These are phyloP conservation scores for Brassica carinata DNA, from an alignment of 345 rosid species.

Conservation along the genomic window DNA sequence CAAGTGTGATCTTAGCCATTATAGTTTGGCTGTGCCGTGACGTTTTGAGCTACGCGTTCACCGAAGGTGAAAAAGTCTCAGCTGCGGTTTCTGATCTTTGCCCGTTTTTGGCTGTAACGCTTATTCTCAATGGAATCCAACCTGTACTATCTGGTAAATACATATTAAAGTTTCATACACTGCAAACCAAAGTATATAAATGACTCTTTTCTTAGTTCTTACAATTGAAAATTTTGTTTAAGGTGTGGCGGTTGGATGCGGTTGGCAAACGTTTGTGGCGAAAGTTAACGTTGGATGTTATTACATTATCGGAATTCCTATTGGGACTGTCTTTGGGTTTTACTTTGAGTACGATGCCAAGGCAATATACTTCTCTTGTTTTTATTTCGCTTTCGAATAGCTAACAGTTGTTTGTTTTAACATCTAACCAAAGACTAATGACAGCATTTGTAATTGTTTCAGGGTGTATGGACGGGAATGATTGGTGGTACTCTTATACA, in stretches of 20 bases:
- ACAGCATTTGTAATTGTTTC: background rate
- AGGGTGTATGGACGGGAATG: conserved; percentile 86
- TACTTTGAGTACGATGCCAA: conserved; percentile 65
- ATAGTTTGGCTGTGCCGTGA: conserved; percentile 44
- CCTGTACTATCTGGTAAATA: conserved; percentile 71
- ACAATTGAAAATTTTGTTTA: background rate
- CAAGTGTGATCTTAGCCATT: conserved; percentile 44
- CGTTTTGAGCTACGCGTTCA: conserved; percentile 61
- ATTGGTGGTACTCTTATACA: conserved; percentile 62
- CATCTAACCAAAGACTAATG: background rate
- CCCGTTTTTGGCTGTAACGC: conserved; percentile 63
- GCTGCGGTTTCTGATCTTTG: conserved; percentile 75
- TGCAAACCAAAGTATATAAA: background rate
- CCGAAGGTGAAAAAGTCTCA: conserved; percentile 61
- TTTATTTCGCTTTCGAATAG: background rate
- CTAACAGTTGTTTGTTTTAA: background rate
- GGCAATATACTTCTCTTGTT: conserved; percentile 39
- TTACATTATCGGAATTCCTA: conserved; percentile 67
- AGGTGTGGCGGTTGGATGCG: conserved; percentile 91
- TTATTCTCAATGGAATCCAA: conserved; percentile 70
- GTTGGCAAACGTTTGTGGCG: conserved; percentile 81
- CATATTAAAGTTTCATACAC: background rate
- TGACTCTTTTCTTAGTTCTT: background rate
- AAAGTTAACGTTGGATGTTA: conserved; percentile 77
- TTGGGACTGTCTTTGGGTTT: conserved; percentile 64